Evolutionary conservation across 2,329 filamentous ascomycete genomes (phyloP).

Genomic region (Berkeleyomyces basicola): DNA sequence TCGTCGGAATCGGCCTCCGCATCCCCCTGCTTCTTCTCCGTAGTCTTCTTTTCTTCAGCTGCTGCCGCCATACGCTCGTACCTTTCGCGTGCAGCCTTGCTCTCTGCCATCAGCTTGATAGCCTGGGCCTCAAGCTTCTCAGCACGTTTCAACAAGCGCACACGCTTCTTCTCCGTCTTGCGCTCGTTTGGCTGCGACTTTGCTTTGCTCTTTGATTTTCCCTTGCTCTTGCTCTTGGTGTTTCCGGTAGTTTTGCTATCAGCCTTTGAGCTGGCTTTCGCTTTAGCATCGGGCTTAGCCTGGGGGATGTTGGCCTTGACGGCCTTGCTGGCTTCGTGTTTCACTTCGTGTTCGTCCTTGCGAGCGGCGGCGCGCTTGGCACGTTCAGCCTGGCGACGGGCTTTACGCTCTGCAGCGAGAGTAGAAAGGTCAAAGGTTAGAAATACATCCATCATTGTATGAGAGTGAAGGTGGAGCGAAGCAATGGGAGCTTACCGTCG

Average conservation of each 20-base stretch:
- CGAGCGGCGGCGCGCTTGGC: conserved; percentile 6
- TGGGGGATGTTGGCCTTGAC: conserved; percentile 2
- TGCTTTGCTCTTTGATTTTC: conserved; percentile 18
- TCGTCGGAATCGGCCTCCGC: neutral
- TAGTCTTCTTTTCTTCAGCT: conserved; percentile 15
- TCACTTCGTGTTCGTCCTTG: neutral
- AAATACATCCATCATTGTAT: neutral
- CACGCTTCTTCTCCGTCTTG: conserved; percentile 25
- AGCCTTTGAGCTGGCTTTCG: neutral
- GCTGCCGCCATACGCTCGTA: conserved; percentile 7
- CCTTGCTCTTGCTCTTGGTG: conserved; percentile 13
- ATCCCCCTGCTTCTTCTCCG: neutral
- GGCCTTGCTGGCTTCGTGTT: conserved; percentile 2
- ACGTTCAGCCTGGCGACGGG: conserved; percentile 13
- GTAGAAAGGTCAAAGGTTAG: neutral
- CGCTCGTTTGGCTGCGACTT: conserved; percentile 17
- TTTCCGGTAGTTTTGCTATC: neutral
- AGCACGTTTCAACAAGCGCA: conserved; percentile 24
- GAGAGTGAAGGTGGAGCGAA: neutral
- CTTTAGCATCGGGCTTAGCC: neutral
- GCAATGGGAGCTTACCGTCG: conserved; percentile 6
- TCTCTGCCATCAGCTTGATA: conserved; percentile 21
- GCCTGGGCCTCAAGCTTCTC: conserved; percentile 27
- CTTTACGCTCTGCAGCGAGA: conserved; percentile 8
- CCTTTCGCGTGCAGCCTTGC: conserved; percentile 9